phyloP scores from a whole-genome alignment of 139 green algal species.

The Yamagishiella unicocca region DNA sequence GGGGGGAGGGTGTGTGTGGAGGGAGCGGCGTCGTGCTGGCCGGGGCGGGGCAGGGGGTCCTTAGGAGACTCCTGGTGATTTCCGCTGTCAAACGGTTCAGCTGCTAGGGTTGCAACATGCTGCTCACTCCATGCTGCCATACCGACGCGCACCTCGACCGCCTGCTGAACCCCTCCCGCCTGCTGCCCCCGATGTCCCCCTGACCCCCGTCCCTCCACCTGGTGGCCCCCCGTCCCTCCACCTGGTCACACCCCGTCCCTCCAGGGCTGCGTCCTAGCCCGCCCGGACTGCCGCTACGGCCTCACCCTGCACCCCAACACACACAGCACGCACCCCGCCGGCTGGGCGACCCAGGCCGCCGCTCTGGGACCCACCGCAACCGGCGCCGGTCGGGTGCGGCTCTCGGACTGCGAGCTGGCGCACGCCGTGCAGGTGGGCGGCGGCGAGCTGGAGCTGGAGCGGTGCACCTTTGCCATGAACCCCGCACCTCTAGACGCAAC shows the following conservation, averaged over 20 bases:
- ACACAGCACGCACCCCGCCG: neutral
- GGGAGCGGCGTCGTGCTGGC: no score
- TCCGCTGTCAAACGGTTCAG: no score
- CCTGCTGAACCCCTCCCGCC: no score
- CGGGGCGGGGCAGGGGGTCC: no score
- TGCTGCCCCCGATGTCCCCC: no score
- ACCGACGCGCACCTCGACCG: no score
- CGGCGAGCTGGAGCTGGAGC: constrained; percentile 31
- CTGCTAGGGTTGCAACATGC: no score
- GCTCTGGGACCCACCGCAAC: neutral
- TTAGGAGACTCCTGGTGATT: no score
- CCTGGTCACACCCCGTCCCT: neutral
- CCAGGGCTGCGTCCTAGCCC: constrained; percentile 26
- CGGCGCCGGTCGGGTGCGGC: neutral
- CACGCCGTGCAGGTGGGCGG: constrained; percentile 5
- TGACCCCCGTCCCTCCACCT: no score
- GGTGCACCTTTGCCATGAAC: neutral
- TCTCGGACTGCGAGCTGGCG: constrained; percentile 21
- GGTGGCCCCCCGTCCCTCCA: neutral
- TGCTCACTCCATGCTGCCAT: no score
- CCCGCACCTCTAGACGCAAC: neutral
- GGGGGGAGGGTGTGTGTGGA: neutral
- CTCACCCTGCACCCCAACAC: constrained; percentile 10
- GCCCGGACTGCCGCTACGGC: constrained; percentile 23
- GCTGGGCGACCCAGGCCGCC: neutral